Evolutionary conservation across 108 stramenopile genomes (phyloP).

Genomic region (Phaeodactylum tricornutum): DNA sequence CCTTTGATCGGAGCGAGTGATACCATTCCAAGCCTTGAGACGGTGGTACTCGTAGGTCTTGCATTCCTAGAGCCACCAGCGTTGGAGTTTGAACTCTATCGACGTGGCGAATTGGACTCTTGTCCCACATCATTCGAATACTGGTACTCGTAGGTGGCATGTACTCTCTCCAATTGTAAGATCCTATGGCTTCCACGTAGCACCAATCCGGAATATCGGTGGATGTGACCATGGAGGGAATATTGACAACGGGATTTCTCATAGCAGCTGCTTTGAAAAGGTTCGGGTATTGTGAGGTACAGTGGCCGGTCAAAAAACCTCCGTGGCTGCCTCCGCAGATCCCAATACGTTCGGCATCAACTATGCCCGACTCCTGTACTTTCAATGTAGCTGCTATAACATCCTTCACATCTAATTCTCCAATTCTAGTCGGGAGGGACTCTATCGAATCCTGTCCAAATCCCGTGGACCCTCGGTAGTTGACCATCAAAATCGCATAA

Average conservation of each 20-base stretch:
- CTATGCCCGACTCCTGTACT: conserved; percentile 23
- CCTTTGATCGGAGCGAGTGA: conserved; percentile 55
- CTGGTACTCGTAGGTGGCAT: conserved; percentile 38
- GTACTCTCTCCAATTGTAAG: conserved; percentile 42
- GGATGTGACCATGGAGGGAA: conserved; percentile 75
- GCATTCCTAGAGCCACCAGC: conserved; percentile 73
- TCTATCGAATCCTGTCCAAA: conserved; percentile 65
- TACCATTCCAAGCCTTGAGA: conserved; percentile 74
- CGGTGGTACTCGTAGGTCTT: conserved; percentile 63
- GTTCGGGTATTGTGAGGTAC: conserved; percentile 72
- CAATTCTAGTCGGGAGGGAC: conserved; percentile 50
- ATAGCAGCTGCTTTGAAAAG: conserved; percentile 82
- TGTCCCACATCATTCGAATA: conserved; percentile 47
- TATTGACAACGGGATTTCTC: conserved; percentile 91
- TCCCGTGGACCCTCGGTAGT: conserved; percentile 79
- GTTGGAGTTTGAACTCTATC: conserved; percentile 76
- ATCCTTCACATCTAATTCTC: conserved; percentile 68
- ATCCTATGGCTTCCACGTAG: conserved; percentile 61
- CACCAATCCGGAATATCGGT: conserved; percentile 96
- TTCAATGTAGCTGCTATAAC: conserved; percentile 41
- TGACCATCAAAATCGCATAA: conserved; percentile 75
- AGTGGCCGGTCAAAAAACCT: conserved; percentile 82
- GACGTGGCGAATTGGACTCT: conserved; percentile 55
- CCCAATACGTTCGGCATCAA: conserved; percentile 45
- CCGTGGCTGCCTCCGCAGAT: conserved; percentile 90